Conservation (phyloP, 805 yeast genomes). For the Wickerhamiella kurtzmanii region DNA sequence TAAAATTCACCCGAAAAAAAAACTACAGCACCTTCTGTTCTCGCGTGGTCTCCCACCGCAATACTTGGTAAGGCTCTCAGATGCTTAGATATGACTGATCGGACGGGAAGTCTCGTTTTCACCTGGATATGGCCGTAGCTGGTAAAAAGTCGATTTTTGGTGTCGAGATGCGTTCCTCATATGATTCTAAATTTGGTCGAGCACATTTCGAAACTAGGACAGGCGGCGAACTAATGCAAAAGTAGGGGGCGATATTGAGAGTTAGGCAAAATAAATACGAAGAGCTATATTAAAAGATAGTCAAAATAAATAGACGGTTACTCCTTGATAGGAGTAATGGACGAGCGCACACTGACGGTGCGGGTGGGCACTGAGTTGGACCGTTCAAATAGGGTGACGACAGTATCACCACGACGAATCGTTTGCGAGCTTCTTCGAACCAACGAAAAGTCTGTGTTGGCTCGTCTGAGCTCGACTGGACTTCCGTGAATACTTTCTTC, state of each 20-base stretch:
- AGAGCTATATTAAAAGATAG: not conserved
- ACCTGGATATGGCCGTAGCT: not conserved
- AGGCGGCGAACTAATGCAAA: too few relatives aligned
- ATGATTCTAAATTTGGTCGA: too few relatives aligned
- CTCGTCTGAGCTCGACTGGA: not conserved
- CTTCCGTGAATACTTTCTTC: slow-evolving; percentile 21
- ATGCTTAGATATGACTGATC: not conserved
- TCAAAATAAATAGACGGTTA: not conserved
- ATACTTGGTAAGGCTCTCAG: not conserved
- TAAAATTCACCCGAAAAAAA: too few relatives aligned
- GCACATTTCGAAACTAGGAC: too few relatives aligned
- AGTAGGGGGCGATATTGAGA: too few relatives aligned
- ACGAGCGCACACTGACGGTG: slow-evolving; percentile 1
- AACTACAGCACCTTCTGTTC: not conserved
- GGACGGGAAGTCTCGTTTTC: not conserved
- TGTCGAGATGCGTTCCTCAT: not conserved
- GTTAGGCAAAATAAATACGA: too few relatives aligned
- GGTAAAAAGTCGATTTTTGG: not conserved
- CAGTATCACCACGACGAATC: slow-evolving; percentile 3
- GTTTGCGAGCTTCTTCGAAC: slow-evolving; percentile 6
- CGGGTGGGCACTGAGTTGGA: slow-evolving; percentile 2
- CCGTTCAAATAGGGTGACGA: slow-evolving; percentile 7
- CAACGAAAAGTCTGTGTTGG: slow-evolving; percentile 3
- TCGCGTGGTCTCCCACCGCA: not conserved
- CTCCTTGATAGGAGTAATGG: slow-evolving; percentile 3